Conservation (phyloP, 2,329 filamentous ascomycete species). For the Ophiosphaerella korrae region DNA sequence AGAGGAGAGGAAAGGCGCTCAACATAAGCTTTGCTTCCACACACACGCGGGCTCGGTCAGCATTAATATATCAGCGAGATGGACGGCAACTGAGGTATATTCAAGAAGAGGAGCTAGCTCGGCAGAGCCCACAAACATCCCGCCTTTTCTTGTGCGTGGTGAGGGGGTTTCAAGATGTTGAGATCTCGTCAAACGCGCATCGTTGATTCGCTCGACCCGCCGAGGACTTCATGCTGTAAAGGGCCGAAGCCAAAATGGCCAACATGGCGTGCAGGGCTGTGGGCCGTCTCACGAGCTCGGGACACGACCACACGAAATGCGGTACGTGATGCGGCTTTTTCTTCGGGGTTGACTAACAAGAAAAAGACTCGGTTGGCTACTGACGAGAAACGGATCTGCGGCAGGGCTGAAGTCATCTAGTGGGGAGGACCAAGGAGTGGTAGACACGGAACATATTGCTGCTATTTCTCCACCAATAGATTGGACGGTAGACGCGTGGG, state of each 20-base stretch:
- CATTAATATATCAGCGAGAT: conserved; percentile 46
- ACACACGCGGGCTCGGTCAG: conserved; percentile 37
- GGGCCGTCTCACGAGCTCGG: conserved; percentile 34
- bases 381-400: conserved; percentile 23
- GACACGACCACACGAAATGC: conserved; percentile 40
- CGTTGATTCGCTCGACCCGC: conserved; percentile 33
- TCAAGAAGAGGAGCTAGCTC: conserved; percentile 35
- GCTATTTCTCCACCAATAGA: conserved; percentile 40
- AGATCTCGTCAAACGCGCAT: conserved; percentile 24
- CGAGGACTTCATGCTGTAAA: conserved; percentile 20
- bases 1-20: conserved; percentile 23
- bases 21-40: neutral
- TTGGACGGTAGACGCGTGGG: conserved; percentile 27
- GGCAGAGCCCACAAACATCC: conserved; percentile 38
- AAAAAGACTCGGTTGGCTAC: conserved; percentile 22
- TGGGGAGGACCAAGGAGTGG: conserved; percentile 22
- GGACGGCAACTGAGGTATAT: conserved; percentile 40
- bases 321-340: conserved; percentile 42
- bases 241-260: conserved; percentile 17
- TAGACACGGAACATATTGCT: conserved; percentile 19
- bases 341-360: conserved; percentile 41
- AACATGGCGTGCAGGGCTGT: conserved; percentile 29
- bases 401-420: conserved; percentile 33
- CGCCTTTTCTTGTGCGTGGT: conserved; percentile 31
- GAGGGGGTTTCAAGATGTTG: conserved; percentile 26